Conservation (phyloP, 1,284 basidiomycete genomes). For the Moesziomyces sp. region DNA sequence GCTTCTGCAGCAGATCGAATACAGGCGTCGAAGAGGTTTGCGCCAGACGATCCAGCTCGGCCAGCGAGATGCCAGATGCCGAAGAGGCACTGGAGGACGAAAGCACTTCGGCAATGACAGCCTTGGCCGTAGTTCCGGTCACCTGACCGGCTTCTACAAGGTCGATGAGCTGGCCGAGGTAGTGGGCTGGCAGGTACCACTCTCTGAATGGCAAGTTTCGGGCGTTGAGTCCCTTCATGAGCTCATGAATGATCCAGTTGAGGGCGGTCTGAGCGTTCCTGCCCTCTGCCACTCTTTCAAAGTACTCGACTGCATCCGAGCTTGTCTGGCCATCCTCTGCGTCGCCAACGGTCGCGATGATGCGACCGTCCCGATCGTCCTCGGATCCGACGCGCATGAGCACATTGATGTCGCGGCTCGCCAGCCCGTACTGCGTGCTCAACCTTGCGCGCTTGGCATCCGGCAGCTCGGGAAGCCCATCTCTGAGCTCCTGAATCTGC, state of each 20-base stretch:
- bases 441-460: slow-evolving; percentile 76
- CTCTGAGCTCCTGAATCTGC: slow-evolving; percentile 74
- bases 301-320: slow-evolving; percentile 58
- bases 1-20: slow-evolving; percentile 24
- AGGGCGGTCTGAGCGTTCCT: slow-evolving; percentile 71
- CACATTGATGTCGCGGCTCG: slow-evolving; percentile 70
- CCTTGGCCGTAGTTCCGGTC: slow-evolving; percentile 71
- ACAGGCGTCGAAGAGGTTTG: slow-evolving; percentile 22
- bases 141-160: slow-evolving; percentile 77
- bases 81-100: slow-evolving; percentile 1
- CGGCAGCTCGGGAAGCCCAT: slow-evolving; percentile 81
- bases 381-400: slow-evolving; percentile 60
- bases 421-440: slow-evolving; percentile 72
- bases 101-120: slow-evolving; percentile 58
- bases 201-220: slow-evolving; percentile 44
- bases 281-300: slow-evolving; percentile 52
- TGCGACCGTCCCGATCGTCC: slow-evolving; percentile 50
- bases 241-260: slow-evolving; percentile 76
- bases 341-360: background rate
- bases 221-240: slow-evolving; percentile 56
- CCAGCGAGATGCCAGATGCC: slow-evolving; percentile 12
- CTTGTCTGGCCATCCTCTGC: background rate
- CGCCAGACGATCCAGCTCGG: slow-evolving; percentile 2
- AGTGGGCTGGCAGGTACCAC: slow-evolving; percentile 67
- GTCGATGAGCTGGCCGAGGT: slow-evolving; percentile 82